These are phyloP conservation scores for Polygonum maritimum DNA, from an alignment of 148 eudicot genomes.

Conservation along the genomic window DNA sequence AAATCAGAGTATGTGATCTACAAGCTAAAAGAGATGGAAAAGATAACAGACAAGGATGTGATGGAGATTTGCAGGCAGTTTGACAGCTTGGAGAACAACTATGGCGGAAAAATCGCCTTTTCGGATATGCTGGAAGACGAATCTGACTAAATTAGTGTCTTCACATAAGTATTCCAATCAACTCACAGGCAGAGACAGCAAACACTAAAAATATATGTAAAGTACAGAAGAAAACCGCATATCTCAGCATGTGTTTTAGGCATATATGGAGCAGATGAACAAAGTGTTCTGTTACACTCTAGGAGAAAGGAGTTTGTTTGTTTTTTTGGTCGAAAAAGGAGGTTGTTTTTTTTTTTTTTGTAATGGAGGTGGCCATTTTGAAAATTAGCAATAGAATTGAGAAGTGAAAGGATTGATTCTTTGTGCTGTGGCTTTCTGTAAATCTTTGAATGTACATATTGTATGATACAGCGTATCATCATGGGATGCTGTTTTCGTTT, in stretches of 20 bases:
- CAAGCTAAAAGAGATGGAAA: conserved; percentile 69
- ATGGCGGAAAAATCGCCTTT: conserved; percentile 40
- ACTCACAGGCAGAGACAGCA: neutral
- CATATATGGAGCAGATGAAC: neutral
- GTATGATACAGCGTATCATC: neutral
- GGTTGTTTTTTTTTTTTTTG: too few relatives aligned
- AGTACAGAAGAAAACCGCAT: neutral
- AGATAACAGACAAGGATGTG: conserved; percentile 37
- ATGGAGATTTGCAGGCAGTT: conserved; percentile 41
- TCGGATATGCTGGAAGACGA: conserved; percentile 31
- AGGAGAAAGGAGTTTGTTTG: too few relatives aligned
- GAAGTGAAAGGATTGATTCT: neutral
- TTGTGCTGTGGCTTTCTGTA: neutral
- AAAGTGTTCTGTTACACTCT: too few relatives aligned
- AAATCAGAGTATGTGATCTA: conserved; percentile 53
- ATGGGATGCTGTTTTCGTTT: neutral
- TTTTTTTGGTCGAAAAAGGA: too few relatives aligned
- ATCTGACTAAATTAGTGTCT: neutral
- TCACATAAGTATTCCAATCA: neutral
- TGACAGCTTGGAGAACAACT: conserved; percentile 35
- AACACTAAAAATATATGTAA: neutral
- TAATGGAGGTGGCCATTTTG: neutral
- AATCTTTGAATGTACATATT: neutral
- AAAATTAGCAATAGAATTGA: neutral
- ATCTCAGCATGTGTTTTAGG: neutral